Evolutionary conservation across 2,329 filamentous ascomycete genomes (phyloP).

Genomic region (Atkinsonella hypoxylon): DNA sequence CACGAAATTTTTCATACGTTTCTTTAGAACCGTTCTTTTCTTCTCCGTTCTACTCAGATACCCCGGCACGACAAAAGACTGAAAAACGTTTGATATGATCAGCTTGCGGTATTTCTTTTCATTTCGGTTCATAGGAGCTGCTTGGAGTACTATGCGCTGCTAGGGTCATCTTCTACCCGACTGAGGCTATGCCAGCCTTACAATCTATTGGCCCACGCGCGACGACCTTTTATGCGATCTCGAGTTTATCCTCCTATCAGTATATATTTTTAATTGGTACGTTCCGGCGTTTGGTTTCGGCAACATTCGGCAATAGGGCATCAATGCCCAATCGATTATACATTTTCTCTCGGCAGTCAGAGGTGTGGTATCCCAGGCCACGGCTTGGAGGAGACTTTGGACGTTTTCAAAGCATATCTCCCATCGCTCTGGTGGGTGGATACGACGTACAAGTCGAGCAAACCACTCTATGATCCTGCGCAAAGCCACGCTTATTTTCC

Average conservation of each 20-base stretch:
- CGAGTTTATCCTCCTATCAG: neutral
- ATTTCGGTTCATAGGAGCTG: conserved; percentile 1
- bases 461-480: neutral
- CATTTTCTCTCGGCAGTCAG: neutral
- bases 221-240: neutral
- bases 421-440: too few species aligned
- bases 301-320: neutral
- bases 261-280: conserved; percentile 24
- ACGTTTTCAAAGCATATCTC: too few species aligned
- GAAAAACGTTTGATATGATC: conserved; percentile 11
- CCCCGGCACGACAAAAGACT: conserved; percentile 27
- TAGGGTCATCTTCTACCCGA: neutral
- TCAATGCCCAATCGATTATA: neutral
- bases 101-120: conserved; percentile 13
- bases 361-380: too few species aligned
- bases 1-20: conserved; percentile 21
- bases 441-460: too few species aligned
- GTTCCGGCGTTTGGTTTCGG: conserved; percentile 16
- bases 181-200: too few species aligned
- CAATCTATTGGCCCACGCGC: neutral
- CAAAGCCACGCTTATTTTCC: neutral
- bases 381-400: too few species aligned
- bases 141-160: neutral
- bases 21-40: conserved; percentile 19
- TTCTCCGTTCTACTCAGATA: conserved; percentile 25